phyloP scores from a whole-genome alignment of 495 filamentous ascomycete species.

The Rhypophila decipiens region DNA sequence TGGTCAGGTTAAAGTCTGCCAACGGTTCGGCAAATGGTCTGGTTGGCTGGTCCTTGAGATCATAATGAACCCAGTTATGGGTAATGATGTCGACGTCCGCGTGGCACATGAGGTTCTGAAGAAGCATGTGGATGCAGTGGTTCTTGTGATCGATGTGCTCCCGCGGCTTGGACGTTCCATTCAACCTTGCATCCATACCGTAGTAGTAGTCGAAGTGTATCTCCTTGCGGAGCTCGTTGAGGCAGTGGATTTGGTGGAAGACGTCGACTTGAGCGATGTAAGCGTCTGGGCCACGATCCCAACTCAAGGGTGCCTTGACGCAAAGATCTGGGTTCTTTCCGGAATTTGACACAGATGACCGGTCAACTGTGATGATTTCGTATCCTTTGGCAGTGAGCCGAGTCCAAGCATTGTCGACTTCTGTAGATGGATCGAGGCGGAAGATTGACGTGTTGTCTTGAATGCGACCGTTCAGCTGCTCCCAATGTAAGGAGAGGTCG shows the following conservation, averaged over 20 bases:
- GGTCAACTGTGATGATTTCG: neutral
- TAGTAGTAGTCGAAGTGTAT: neutral
- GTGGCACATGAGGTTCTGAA: neutral
- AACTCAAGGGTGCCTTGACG: neutral
- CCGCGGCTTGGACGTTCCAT: neutral
- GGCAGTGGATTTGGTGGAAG: slow-evolving; percentile 3
- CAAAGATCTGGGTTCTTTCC: neutral
- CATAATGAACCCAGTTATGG: neutral
- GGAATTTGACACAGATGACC: neutral
- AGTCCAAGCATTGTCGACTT: neutral
- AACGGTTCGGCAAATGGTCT: neutral
- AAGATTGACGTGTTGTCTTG: neutral
- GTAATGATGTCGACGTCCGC: neutral
- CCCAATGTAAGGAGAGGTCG: too few relatives aligned
- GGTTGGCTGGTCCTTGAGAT: neutral
- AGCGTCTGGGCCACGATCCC: neutral
- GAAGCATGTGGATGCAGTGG: slow-evolving; percentile 1
- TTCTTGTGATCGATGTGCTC: neutral
- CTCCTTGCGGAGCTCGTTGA: neutral
- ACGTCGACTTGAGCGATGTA: neutral
- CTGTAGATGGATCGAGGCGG: neutral
- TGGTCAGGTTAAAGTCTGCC: slow-evolving; percentile 1
- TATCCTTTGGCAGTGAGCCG: neutral
- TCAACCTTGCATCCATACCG: too few relatives aligned
- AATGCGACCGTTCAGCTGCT: neutral